Conservation (phyloP, 139 green algal genomes). For the Chlamydomonas incerta region DNA sequence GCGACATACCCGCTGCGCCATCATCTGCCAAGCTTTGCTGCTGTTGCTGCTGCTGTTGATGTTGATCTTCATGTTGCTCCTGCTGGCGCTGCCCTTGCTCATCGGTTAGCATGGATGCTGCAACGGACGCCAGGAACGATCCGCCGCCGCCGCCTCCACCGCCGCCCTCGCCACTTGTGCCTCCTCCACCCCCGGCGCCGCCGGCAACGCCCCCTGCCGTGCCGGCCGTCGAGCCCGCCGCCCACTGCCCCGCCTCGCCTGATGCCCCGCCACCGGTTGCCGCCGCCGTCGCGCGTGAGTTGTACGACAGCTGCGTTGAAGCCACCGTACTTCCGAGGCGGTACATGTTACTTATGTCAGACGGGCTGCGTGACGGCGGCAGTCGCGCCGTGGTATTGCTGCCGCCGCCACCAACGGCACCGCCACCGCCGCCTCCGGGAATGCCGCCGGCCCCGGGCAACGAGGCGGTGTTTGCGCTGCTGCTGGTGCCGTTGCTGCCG, state of each 20-base stretch:
- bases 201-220: neutral
- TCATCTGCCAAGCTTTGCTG: neutral
- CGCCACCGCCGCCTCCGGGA: neutral
- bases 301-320: neutral
- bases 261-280: neutral
- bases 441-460: neutral
- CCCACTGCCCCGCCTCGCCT: no score
- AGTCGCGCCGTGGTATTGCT: neutral
- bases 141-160: neutral
- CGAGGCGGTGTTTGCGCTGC: neutral
- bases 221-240: neutral
- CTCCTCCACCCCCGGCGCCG: neutral
- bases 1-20: neutral
- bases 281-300: neutral
- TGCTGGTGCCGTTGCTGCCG: conserved; percentile 3
- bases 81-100: neutral
- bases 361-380: neutral
- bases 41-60: neutral
- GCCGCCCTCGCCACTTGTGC: neutral
- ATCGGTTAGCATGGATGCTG: neutral
- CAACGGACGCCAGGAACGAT: conserved; percentile 22
- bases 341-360: neutral
- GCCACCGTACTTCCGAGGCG: neutral
- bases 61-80: no score
- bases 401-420: neutral